A percentile compares a stretch with the other conserved stretches of the same genome.
Evolutionary conservation across 208 protist genomes (phyloP).

Genomic region (Crithidia expoeki): DNA sequence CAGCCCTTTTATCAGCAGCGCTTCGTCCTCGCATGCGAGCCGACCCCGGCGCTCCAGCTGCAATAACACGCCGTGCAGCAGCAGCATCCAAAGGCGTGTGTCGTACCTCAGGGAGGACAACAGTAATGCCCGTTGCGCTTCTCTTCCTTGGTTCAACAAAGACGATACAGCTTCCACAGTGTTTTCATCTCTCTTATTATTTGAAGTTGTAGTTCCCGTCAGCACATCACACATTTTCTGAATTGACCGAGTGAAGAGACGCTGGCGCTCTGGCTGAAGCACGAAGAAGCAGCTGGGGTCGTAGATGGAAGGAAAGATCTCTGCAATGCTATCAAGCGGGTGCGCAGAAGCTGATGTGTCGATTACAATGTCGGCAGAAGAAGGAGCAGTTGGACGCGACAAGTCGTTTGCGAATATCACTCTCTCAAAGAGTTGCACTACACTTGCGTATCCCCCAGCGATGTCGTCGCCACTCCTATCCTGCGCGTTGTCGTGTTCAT

Average conservation of each 20-base stretch:
- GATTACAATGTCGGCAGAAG: neutral
- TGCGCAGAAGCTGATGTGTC: neutral
- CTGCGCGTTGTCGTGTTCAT: no score
- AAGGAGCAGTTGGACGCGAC: neutral
- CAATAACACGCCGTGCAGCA: conserved; percentile 41
- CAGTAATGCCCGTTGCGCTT: neutral
- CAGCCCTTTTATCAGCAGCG: conserved; percentile 24
- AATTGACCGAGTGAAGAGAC: conserved; percentile 44
- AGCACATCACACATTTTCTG: conserved; percentile 37
- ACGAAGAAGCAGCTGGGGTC: conserved; percentile 68
- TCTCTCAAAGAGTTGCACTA: neutral
- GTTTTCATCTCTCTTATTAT: no score
- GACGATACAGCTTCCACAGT: no score
- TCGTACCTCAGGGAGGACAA: conserved; percentile 29
- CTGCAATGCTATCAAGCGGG: conserved; percentile 21
- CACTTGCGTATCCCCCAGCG: neutral
- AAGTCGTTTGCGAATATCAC: neutral
- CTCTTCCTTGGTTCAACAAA: no score
- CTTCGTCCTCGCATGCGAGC: conserved; percentile 39
- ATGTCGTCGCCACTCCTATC: no score
- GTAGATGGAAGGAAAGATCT: conserved; percentile 52
- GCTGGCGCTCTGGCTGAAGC: conserved; percentile 55
- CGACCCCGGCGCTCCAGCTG: conserved; percentile 46
- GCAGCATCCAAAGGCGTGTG: conserved; percentile 43
- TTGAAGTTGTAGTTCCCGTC: neutral